These are phyloP conservation scores for Epichloe festucae DNA, from an alignment of 2,329 filamentous ascomycete species.

Conservation along the genomic window DNA sequence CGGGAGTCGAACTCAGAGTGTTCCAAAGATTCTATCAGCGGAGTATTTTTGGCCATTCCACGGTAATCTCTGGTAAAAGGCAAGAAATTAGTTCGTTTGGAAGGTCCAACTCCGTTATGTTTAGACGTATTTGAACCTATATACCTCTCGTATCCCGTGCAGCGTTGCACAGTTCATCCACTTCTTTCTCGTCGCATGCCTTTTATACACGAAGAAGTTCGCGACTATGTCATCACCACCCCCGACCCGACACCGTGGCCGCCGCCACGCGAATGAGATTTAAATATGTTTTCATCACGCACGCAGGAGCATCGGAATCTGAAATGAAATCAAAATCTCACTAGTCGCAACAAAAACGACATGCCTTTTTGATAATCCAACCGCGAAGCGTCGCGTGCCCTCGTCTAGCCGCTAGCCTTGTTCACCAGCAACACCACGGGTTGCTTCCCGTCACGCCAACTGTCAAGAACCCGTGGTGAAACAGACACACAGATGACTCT, in stretches of 20 bases:
- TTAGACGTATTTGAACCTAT: background rate
- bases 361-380: background rate
- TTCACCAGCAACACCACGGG: no score
- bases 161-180: background rate
- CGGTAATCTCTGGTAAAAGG: slow-evolving; percentile 11
- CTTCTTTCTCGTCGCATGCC: no score
- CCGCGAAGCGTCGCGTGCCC: no score
- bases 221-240: background rate
- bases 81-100: slow-evolving; percentile 9
- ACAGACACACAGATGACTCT: no score
- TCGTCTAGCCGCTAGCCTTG: no score
- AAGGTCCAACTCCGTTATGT: slow-evolving; percentile 6
- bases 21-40: slow-evolving; percentile 8
- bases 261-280: background rate
- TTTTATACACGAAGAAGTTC: background rate
- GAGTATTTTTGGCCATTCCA: slow-evolving; percentile 9
- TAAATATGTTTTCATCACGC: background rate
- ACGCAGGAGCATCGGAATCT: background rate
- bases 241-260: no score
- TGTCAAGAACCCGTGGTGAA: no score
- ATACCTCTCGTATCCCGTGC: background rate
- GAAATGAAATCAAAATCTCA: background rate
- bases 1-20: background rate
- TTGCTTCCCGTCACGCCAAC: no score
- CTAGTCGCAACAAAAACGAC: background rate